phyloP scores from a whole-genome alignment of 768 basidiomycete genomes.

The Tephrocybe rancida region DNA sequence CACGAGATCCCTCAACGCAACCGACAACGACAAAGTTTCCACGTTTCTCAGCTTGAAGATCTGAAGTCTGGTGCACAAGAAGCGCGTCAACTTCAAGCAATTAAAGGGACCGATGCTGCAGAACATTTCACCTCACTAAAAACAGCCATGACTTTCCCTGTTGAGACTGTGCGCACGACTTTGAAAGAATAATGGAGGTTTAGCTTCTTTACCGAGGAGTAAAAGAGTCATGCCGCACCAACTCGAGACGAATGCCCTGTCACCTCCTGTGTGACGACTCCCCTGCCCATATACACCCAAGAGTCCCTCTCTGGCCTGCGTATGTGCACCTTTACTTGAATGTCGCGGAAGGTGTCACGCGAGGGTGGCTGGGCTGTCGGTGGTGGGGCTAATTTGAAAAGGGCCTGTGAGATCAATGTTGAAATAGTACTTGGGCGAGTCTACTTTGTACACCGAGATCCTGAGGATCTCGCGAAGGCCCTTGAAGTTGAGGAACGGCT shows the following conservation, averaged over 20 bases:
- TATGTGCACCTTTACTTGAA: slow-evolving; percentile 85
- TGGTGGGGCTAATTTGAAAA: slow-evolving; percentile 14
- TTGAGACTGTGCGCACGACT: slow-evolving; percentile 68
- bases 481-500: slow-evolving; percentile 18
- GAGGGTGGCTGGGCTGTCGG: slow-evolving; percentile 26
- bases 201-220: slow-evolving; percentile 1
- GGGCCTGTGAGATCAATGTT: slow-evolving; percentile 1
- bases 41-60: slow-evolving; percentile 84
- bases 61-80: slow-evolving; percentile 46
- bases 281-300: slow-evolving; percentile 83
- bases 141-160: slow-evolving; percentile 67
- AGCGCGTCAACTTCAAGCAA: neutral
- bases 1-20: slow-evolving; percentile 70
- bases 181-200: slow-evolving; percentile 7
- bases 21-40: slow-evolving; percentile 88
- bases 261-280: slow-evolving; percentile 74
- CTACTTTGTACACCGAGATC: slow-evolving; percentile 21
- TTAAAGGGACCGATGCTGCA: neutral
- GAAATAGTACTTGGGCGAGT: neutral
- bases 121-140: slow-evolving; percentile 64
- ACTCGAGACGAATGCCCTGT: slow-evolving; percentile 78
- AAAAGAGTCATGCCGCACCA: slow-evolving; percentile 48
- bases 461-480: slow-evolving; percentile 18
- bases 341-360: slow-evolving; percentile 70
- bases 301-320: slow-evolving; percentile 77